These are phyloP conservation scores for Venustampulla echinocandica DNA, from an alignment of 495 filamentous ascomycete genomes.

Conservation along the genomic window DNA sequence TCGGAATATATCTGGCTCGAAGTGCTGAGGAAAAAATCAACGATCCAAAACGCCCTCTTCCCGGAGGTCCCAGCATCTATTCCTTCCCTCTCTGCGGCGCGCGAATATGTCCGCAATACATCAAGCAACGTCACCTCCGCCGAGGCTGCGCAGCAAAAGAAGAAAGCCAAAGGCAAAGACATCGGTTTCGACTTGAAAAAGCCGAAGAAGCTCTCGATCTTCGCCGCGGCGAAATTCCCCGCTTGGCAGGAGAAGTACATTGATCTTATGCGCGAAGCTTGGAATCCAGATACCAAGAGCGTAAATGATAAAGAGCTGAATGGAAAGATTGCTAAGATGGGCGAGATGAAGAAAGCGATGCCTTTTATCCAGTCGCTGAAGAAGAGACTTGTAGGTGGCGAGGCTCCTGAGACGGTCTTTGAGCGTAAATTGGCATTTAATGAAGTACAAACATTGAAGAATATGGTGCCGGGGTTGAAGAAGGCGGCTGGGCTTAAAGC, in stretches of 20 bases:
- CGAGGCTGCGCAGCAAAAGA: constrained; percentile 70
- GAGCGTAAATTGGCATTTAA: constrained; percentile 78
- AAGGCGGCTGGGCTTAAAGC: constrained; percentile 55
- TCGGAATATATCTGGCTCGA: constrained; percentile 89
- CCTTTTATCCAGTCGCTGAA: constrained; percentile 88
- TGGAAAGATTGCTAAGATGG: constrained; percentile 63
- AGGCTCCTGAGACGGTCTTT: constrained; percentile 57
- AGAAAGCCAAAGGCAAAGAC: constrained; percentile 82
- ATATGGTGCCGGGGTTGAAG: constrained; percentile 51
- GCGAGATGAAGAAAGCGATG: constrained; percentile 96
- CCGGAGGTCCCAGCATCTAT: constrained; percentile 57
- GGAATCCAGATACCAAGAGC: constrained; percentile 27
- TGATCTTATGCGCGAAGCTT: constrained; percentile 58
- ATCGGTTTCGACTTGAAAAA: constrained; percentile 76
- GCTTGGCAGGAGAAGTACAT: constrained; percentile 90
- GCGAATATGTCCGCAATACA: constrained; percentile 70
- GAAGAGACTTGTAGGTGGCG: constrained; percentile 57
- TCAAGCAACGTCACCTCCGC: constrained; percentile 75
- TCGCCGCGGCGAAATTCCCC: constrained; percentile 66
- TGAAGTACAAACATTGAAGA: constrained; percentile 59
- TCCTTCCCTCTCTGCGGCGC: constrained; percentile 60
- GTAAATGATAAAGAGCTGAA: constrained; percentile 73
- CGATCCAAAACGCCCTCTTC: constrained; percentile 73
- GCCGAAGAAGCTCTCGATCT: constrained; percentile 87
- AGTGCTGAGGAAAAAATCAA: constrained; percentile 63